Evolutionary conservation across 2,329 filamentous ascomycete species (phyloP).

Genomic region (Calonectria crousiana): DNA sequence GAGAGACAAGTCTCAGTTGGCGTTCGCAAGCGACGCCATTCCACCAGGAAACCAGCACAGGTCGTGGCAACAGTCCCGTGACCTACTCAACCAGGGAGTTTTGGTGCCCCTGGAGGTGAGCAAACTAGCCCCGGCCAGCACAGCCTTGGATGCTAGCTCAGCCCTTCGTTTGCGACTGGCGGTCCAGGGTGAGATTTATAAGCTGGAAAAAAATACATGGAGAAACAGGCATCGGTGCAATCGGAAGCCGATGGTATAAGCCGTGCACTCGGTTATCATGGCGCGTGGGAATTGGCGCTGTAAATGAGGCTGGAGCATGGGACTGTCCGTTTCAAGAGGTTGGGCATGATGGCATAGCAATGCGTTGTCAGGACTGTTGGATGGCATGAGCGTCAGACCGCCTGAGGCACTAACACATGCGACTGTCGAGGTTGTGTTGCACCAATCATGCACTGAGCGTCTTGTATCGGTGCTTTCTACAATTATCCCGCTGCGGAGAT

Average conservation of each 20-base stretch:
- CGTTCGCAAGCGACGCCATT: background rate
- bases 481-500: background rate
- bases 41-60: background rate
- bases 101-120: background rate
- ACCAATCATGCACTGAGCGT: background rate
- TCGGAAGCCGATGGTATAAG: background rate
- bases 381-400: background rate
- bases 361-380: background rate
- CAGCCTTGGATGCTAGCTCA: background rate
- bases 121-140: background rate
- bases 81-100: background rate
- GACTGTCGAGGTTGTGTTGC: background rate
- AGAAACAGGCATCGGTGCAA: background rate
- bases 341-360: background rate
- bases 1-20: background rate
- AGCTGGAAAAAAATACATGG: background rate
- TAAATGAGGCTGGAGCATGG: background rate
- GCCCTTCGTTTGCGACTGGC: background rate
- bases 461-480: background rate
- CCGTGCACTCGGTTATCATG: background rate
- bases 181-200: background rate
- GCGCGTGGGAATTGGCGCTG: background rate
- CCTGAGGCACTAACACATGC: background rate
- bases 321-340: background rate
- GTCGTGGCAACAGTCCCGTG: background rate